Evolutionary conservation across 2,329 filamentous ascomycete species (phyloP), one percentile per base, ranked within the genome.

Genomic region (Cercospora sp.): DNA sequence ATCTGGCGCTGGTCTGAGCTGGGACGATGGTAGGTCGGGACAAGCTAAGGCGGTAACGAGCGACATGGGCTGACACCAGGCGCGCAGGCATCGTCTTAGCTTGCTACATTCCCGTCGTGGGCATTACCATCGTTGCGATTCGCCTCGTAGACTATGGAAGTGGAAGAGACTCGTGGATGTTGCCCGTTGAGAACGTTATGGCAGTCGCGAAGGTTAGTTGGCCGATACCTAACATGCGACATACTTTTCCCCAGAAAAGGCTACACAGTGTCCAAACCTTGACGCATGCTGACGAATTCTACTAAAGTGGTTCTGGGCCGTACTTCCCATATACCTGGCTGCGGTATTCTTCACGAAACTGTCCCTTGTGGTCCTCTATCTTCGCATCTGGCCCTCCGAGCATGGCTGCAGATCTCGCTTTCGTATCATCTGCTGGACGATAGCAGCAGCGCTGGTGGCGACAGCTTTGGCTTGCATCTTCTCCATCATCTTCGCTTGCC

Each of bases 301-400:
- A 10, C 7, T 36, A 4, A 23, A 69, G 69, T 71, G 69, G 67
- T 66, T 66, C 59, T 71, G 63, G 33, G 55, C 60, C 12, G 63
- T 48, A n/a, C 64, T 69, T n/a, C 67, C 67, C n/a, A 31, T 71
- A 6, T 71, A 71, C 63, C 39, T 67, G 26, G 55, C 65, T 20
- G 60, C 63, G 1, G 66, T 62, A 5, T 71, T 60, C 48, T 53
- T 48, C 12, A 67, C 57, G 3, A 69, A 71, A 23, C 31, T 71
- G 2, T 71, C 69, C 23, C 42, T 71, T 18, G 65, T 69, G 1
- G 48, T 69, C 1, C 60, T 71, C 9, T 71, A 69, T n/a, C 65
- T 71, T n/a, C 67, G 67, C 7, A 69, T 69, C 51, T 59, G 42
- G 53, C 63, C 23, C 16, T 53, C 39, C 45, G 61, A 63, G 26